These are phyloP conservation scores for Sclerospora graminicola DNA, from an alignment of 352 stramenopile species.

Conservation along the genomic window DNA sequence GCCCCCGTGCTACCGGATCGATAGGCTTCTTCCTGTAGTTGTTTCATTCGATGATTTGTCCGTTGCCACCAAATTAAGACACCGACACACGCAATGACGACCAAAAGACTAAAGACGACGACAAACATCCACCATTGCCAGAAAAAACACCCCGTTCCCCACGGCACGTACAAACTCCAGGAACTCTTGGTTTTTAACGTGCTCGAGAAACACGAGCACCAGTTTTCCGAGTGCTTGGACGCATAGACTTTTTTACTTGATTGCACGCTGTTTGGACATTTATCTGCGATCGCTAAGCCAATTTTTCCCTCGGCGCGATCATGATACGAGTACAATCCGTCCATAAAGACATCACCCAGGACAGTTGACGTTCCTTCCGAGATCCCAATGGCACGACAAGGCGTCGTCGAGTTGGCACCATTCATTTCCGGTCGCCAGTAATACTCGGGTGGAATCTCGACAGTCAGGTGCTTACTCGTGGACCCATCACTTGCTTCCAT, in stretches of 20 bases:
- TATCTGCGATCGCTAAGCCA: conserved; percentile 58
- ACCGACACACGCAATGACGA: conserved; percentile 44
- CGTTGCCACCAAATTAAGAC: conserved; percentile 57
- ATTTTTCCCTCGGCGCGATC: conserved; percentile 52
- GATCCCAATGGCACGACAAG: conserved; percentile 70
- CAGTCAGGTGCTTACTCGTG: conserved; percentile 60
- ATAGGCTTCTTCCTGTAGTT: conserved; percentile 22
- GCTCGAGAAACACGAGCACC: conserved; percentile 63
- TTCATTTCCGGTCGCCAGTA: conserved; percentile 80
- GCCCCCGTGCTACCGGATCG: conserved; percentile 4
- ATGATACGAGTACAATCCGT: conserved; percentile 70
- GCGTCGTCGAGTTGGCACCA: conserved; percentile 32
- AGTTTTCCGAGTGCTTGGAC: conserved; percentile 32
- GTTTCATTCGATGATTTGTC: conserved; percentile 33
- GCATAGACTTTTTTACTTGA: conserved; percentile 67
- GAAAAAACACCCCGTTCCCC: conserved; percentile 64
- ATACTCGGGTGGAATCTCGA: conserved; percentile 76
- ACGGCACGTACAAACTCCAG: conserved; percentile 47
- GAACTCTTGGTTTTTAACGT: conserved; percentile 46
- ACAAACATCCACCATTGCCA: conserved; percentile 84
- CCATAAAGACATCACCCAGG: conserved; percentile 80
- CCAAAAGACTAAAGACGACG: conserved; percentile 40
- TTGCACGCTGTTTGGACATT: conserved; percentile 64
- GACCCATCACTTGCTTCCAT: conserved; percentile 35
- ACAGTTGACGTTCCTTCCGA: conserved; percentile 57